These are phyloP conservation scores for Betula pendula DNA, from an alignment of 306 rosid genomes.

Conservation along the genomic window DNA sequence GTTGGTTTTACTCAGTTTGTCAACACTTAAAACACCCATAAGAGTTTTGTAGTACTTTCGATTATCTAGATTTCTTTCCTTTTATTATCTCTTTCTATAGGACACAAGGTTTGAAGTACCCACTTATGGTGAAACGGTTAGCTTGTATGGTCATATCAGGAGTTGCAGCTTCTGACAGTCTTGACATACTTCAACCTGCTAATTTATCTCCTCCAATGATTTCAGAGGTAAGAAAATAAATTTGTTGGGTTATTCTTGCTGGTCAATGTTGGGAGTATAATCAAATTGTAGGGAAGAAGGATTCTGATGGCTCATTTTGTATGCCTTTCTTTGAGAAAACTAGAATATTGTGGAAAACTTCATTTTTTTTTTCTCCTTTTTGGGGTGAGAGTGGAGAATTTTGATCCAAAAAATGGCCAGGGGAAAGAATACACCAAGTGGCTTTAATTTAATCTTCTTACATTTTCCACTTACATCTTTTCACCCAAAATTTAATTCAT, in stretches of 20 bases:
- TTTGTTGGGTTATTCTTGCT: slow-evolving; percentile 2
- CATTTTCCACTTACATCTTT: not conserved
- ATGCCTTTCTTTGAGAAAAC: not conserved
- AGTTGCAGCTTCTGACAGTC: slow-evolving; percentile 52
- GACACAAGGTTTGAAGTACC: slow-evolving; percentile 73
- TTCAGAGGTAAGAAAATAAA: slow-evolving; percentile 43
- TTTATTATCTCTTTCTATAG: slow-evolving; percentile 41
- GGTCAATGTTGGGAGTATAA: not conserved
- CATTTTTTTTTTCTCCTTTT: not conserved
- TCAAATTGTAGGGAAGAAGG: not conserved
- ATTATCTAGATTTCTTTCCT: slow-evolving; percentile 4
- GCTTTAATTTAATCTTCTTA: not conserved
- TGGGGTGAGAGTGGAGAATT: not conserved
- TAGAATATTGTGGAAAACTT: not conserved
- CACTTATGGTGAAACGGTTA: slow-evolving; percentile 83
- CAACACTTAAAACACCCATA: not conserved
- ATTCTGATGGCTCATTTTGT: not conserved
- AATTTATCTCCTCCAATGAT: slow-evolving; percentile 60
- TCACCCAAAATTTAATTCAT: not conserved
- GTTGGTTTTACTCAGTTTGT: not conserved
- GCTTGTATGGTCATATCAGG: slow-evolving; percentile 89
- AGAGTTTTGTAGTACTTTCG: not conserved
- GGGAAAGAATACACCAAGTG: not conserved
- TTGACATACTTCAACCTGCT: slow-evolving; percentile 91
- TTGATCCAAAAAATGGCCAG: not conserved